Evolutionary conservation across 768 basidiomycete genomes (phyloP).

Genomic region (Auricularia cornea): DNA sequence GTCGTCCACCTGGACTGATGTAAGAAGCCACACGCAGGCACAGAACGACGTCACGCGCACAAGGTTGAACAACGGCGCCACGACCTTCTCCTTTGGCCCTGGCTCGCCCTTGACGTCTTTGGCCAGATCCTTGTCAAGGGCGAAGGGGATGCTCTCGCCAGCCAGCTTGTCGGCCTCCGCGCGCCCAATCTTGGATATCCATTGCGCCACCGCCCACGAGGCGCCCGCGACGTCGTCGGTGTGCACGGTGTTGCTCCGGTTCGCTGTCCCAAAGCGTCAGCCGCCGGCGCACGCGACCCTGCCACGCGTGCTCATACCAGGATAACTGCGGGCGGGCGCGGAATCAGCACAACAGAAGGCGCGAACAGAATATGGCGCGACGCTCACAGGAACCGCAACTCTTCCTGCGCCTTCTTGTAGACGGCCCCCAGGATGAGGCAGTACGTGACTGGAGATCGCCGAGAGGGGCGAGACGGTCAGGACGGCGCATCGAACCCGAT

Average conservation of each 20-base stretch:
- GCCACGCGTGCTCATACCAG: constrained; percentile 28
- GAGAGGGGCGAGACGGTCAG: neutral
- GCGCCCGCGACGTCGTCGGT: constrained; percentile 72
- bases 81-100: constrained; percentile 37
- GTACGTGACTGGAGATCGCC: constrained; percentile 43
- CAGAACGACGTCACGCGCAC: constrained; percentile 29
- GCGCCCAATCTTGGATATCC: constrained; percentile 62
- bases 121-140: constrained; percentile 63
- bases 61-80: constrained; percentile 78
- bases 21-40: neutral
- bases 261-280: neutral
- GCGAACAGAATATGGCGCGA: constrained; percentile 1
- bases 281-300: constrained; percentile 48
- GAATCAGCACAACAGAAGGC: constrained; percentile 9
- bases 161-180: constrained; percentile 54
- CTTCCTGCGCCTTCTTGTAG: constrained; percentile 74
- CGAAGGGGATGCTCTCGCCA: constrained; percentile 57
- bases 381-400: constrained; percentile 75
- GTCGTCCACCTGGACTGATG: constrained; percentile 53
- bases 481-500: neutral
- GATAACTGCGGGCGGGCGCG: neutral
- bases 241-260: constrained; percentile 55
- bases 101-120: constrained; percentile 57
- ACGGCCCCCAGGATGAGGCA: constrained; percentile 69
- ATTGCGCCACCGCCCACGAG: constrained; percentile 65